Conservation (phyloP, 31 red algal species). For the Endocladia muricata region DNA sequence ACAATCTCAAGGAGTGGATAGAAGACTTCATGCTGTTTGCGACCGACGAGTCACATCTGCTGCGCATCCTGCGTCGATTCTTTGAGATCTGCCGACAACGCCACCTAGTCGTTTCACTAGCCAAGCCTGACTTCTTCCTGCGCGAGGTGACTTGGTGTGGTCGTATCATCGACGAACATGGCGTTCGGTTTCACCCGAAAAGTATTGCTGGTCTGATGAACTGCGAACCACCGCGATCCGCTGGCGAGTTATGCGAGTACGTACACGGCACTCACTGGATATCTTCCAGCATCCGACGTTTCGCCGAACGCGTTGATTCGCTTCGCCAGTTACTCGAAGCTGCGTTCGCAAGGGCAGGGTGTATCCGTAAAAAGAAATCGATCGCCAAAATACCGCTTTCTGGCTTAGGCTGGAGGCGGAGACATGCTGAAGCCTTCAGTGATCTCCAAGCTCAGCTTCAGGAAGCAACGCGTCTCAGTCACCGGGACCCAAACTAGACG, state of each 20-base stretch:
- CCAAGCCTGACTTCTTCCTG: background rate
- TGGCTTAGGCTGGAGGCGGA: background rate
- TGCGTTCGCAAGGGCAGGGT: background rate
- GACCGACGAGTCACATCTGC: background rate
- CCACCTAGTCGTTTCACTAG: background rate
- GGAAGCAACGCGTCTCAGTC: background rate
- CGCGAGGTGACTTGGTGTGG: conserved; percentile 11
- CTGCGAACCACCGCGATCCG: background rate
- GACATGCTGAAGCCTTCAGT: background rate
- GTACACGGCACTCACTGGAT: conserved; percentile 6
- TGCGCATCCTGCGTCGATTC: background rate
- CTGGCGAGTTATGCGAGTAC: background rate
- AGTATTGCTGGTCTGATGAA: background rate
- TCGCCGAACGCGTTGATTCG: background rate
- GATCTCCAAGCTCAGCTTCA: background rate
- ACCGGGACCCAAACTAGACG: background rate
- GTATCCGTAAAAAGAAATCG: background rate
- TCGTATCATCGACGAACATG: background rate
- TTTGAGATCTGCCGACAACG: background rate
- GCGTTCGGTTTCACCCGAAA: background rate
- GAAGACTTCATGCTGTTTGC: background rate
- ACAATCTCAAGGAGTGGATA: background rate
- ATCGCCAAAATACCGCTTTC: background rate
- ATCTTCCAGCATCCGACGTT: background rate
- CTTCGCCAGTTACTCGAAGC: background rate